Evolutionary conservation across 441 rosid species (phyloP), one percentile per base, ranked within the genome.

Genomic region (Monsonia emarginata): DNA sequence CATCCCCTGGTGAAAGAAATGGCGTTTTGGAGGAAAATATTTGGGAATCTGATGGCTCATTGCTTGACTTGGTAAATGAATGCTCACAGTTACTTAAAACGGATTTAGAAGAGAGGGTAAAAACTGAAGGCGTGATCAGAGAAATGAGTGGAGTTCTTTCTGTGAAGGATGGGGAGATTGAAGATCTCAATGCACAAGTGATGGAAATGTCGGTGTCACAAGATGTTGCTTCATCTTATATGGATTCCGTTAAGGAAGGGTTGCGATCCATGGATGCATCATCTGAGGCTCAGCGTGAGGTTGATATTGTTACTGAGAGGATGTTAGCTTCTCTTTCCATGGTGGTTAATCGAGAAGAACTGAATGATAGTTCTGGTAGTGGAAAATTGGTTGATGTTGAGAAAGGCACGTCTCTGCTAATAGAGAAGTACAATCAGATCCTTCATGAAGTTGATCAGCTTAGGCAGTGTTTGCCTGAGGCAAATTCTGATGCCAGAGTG

Each of bases 381-480:
- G 87, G 79, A 50, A 81, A 83, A 75, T 64, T 88, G 52, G 71
- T 77, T 76, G 81, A 82, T 68, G 77, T 85, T 27, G 98, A 90
- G 78, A 79, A 69, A 71, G 72, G 78, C 64, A 77, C 84, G 1
- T 68, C 72, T 58, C 63, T 81, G 67, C 79, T 93, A 69, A 71
- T 84, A 74, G 88, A 84, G 7, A 87, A 81, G 72, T 86, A 87
- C 72, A 82, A 81, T 56, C 83, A 81, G 73, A 79, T 85, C 69
- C 80, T 78, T 69, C 80, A 79, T 63, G 89, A 84, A 69, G 81
- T 83, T 69, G 85, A 90, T 78, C 86, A 83, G 61, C 83, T 93
- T 18, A 81, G 92, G 74, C 80, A 80, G 78, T 87, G 84, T 82
- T 82, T 93, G 70, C 65, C 82, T 10, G 86, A 76, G 64, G 78